phyloP scores from a whole-genome alignment of 164 flowering plant genomes.

The Nelumbo lutea region DNA sequence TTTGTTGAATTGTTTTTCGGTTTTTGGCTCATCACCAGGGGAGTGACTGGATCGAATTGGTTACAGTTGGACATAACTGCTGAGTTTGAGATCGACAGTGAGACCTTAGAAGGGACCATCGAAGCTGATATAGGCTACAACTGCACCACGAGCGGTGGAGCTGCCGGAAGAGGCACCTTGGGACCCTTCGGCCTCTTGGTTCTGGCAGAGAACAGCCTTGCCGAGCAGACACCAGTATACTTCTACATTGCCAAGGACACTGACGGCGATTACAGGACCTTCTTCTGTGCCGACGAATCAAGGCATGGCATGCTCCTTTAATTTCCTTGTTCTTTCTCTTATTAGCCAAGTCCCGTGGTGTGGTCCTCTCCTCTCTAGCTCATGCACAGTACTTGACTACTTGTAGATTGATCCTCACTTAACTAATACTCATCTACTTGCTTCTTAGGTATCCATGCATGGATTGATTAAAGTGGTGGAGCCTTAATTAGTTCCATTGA shows the following conservation, averaged over 20 bases:
- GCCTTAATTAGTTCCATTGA: not conserved
- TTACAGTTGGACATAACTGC: conserved; percentile 52
- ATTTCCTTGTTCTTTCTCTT: not conserved
- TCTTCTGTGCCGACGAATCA: conserved; percentile 54
- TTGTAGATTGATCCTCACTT: no score
- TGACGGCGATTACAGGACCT: conserved; percentile 32
- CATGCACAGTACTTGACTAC: not conserved
- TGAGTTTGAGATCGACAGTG: conserved; percentile 39
- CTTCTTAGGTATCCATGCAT: no score
- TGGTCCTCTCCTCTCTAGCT: not conserved
- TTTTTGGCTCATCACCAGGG: not conserved
- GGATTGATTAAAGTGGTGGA: not conserved
- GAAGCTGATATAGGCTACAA: conserved; percentile 24
- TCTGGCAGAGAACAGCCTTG: conserved; percentile 40
- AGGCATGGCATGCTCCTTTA: conserved; percentile 27
- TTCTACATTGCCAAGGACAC: conserved; percentile 37
- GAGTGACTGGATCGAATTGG: not conserved
- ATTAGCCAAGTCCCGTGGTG: not conserved
- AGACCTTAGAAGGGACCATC: conserved; percentile 17
- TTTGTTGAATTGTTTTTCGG: no score
- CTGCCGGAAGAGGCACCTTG: conserved; percentile 34
- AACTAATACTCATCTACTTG: no score
- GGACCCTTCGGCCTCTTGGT: conserved; percentile 72
- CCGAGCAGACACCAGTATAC: conserved; percentile 56
- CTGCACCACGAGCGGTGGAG: conserved; percentile 35